These are phyloP conservation scores for Mycena rosella DNA, from an alignment of 768 basidiomycete genomes.

Conservation along the genomic window DNA sequence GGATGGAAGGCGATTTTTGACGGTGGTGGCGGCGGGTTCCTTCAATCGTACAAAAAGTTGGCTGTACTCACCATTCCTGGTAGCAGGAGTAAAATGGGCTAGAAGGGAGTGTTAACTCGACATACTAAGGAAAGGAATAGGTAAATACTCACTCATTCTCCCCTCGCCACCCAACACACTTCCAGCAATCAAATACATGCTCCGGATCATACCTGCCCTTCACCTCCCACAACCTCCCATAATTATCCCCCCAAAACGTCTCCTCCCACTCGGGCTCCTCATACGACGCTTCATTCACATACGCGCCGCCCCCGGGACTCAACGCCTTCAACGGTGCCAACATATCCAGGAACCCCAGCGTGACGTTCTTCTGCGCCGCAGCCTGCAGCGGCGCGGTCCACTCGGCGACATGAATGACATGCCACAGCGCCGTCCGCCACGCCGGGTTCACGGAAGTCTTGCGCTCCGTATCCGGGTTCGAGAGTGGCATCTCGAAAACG, in stretches of 20 bases:
- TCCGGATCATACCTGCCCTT: constrained; percentile 32
- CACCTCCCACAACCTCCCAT: constrained; percentile 20
- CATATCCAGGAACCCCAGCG: not conserved
- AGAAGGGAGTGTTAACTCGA: constrained; percentile 24
- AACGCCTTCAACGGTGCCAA: constrained; percentile 25
- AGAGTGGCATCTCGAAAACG: constrained; percentile 20
- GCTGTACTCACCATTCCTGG: constrained; percentile 21
- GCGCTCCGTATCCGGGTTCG: constrained; percentile 26
- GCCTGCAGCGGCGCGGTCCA: constrained; percentile 20
- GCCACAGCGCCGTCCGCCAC: constrained; percentile 27
- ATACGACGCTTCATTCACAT: constrained; percentile 28
- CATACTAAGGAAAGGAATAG: constrained; percentile 25
- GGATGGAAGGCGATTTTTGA: no score
- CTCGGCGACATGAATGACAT: constrained; percentile 9
- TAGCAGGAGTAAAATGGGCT: constrained; percentile 29
- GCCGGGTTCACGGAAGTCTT: constrained; percentile 26
- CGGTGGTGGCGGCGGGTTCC: no score
- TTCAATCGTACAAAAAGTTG: constrained; percentile 22
- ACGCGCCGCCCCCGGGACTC: constrained; percentile 21
- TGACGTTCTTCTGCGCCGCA: not conserved
- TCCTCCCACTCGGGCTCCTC: constrained; percentile 23
- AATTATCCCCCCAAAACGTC: constrained; percentile 32
- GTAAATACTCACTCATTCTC: constrained; percentile 26
- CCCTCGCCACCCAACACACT: constrained; percentile 28
- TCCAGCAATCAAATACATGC: constrained; percentile 31